A percentile compares a stretch with the other conserved stretches of the same genome.
Conservation (phyloP, 2,329 filamentous ascomycete genomes). For the Elsinoe necatrix region DNA sequence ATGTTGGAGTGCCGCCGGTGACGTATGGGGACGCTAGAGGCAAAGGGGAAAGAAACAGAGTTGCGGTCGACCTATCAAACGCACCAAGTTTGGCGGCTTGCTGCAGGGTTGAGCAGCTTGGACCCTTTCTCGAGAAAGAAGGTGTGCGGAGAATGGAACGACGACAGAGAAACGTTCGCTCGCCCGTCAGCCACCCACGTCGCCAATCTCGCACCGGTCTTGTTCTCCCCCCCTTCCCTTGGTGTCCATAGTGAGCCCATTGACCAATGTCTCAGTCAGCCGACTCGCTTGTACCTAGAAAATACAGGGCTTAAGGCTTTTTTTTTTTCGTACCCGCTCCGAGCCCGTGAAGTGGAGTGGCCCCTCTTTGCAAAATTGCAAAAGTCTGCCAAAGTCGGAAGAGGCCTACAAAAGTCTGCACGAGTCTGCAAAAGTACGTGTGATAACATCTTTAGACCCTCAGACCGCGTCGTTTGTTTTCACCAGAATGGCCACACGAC, state of each 20-base stretch:
- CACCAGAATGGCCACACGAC: neutral
- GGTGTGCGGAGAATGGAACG: neutral
- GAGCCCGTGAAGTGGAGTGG: neutral
- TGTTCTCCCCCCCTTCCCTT: neutral
- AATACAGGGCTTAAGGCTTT: neutral
- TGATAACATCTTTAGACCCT: constrained; percentile 10
- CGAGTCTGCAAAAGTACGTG: neutral
- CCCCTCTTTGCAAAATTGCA: neutral
- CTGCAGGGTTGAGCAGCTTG: constrained; percentile 1
- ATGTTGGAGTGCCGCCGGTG: constrained; percentile 35
- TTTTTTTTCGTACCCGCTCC: neutral
- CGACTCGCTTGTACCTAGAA: neutral
- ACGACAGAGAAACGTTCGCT: constrained; percentile 13
- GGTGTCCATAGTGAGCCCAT: neutral
- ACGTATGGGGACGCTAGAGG: constrained; percentile 15
- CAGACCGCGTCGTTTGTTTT: constrained; percentile 11
- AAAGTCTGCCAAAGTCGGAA: neutral
- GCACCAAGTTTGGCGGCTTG: neutral
- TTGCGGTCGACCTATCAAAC: neutral
- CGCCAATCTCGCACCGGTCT: constrained; percentile 5
- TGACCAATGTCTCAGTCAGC: constrained; percentile 8
- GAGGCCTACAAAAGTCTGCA: too few relatives aligned
- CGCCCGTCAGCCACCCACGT: constrained; percentile 16
- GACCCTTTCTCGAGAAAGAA: neutral
- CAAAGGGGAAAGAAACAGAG: neutral